Base-by-base conservation (phyloP, 2,329 filamentous ascomycete genomes). In the Alternaria sp. region DNA sequence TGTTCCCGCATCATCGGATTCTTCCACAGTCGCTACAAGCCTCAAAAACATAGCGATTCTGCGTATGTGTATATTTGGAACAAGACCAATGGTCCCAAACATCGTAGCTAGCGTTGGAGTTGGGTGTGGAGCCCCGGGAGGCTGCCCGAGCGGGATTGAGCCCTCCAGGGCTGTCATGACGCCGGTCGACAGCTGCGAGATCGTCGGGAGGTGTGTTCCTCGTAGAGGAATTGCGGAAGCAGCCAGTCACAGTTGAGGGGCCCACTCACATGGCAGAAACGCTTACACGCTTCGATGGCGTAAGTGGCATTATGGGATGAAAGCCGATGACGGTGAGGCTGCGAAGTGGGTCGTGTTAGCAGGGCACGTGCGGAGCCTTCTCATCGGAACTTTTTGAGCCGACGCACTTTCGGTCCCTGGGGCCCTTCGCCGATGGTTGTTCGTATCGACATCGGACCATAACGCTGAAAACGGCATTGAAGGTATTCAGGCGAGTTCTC, bases 321-420 rank as follows among this genome's bases (percentile, higher is more conserved):
- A 51, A 21, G 32, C 28, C 26, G 54, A 45, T 51, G 46, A 43
- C 26, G 17, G 19, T 3, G 11, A 25, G 40, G 17, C 7, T 30
- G 15, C 45, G 9, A 49, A 32, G 19, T 28, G 36, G 59, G 40
- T 32, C 28, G 28, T 28, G 21, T 6, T 46, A 61, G 40, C 28
- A 11, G 36, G 36, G 36, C 36, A 40, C 36, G 36, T 40, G 47
- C 21, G 21, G 13, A 12, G 15, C 28, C 45, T 13, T 44, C 13
- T 36, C 44, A 57, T 61, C 54, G 54, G 59, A 6, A 58, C 46
- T 36, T 61, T 58, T 19, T 58, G 36, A 52, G 59, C 59, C 59
- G 59, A 61, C 28, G 54, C 21, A 25, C 5, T 8, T 28, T 28
- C 13, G 51, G 40, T 44, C 51, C 44, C 36, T 32, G 5, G 1